A percentile compares a stretch with the other conserved stretches of the same genome.
These are phyloP conservation scores for Gardenia jasminoides DNA, from an alignment of 257 asterid genomes.

Conservation along the genomic window DNA sequence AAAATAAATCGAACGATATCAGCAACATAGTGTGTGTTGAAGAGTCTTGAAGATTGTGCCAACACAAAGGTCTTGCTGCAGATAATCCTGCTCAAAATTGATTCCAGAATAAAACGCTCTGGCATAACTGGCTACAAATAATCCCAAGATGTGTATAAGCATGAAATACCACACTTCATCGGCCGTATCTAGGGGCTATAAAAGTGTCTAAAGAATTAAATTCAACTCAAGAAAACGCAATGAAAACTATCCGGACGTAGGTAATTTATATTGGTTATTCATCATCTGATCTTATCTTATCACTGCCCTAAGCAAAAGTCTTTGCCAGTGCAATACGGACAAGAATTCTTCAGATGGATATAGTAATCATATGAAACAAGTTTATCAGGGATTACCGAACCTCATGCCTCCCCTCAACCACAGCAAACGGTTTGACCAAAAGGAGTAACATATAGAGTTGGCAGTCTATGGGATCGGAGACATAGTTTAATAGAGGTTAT, in stretches of 20 bases:
- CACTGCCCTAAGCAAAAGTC: background rate
- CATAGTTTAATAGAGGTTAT: background rate
- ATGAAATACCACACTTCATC: background rate
- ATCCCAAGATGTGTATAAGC: too few species aligned
- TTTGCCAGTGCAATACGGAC: background rate
- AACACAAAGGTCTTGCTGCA: too few species aligned
- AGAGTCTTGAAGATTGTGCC: too few species aligned
- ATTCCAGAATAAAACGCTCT: background rate
- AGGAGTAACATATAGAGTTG: background rate
- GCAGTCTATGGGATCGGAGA: background rate
- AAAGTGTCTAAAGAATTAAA: background rate
- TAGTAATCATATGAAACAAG: background rate
- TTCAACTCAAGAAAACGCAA: background rate
- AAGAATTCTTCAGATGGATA: background rate
- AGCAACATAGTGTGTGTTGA: too few species aligned
- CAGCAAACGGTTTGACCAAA: too few species aligned
- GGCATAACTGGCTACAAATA: background rate
- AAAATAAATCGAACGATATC: too few species aligned
- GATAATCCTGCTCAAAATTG: too few species aligned
- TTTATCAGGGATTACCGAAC: background rate
- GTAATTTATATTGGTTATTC: background rate
- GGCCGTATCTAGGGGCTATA: background rate
- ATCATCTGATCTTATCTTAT: background rate
- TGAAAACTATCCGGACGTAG: background rate
- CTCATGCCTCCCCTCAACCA: background rate